phyloP scores from a whole-genome alignment of 306 rosid species.

The Inga laurina region DNA sequence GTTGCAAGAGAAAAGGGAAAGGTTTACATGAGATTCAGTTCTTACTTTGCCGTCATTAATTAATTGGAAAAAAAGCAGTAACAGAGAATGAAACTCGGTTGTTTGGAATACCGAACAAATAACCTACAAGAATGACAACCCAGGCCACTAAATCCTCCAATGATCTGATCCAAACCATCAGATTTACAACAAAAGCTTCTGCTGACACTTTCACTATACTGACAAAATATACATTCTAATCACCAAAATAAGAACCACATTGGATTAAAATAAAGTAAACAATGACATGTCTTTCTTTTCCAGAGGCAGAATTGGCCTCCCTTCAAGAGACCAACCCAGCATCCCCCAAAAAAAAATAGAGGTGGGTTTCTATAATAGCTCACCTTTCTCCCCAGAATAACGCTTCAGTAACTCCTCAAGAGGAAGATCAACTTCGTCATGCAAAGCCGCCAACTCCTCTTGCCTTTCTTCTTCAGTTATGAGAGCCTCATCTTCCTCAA shows the following conservation, averaged over 20 bases:
- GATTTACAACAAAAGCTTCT: not conserved
- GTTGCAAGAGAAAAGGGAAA: not conserved
- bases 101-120: not conserved
- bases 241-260: constrained; percentile 13
- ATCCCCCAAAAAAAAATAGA: not conserved
- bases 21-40: not conserved
- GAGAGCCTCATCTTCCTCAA: constrained; percentile 89
- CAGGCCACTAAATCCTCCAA: constrained; percentile 17
- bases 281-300: constrained; percentile 3
- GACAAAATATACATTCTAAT: not conserved
- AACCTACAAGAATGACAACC: not conserved
- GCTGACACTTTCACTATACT: not conserved
- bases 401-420: constrained; percentile 88
- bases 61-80: not conserved
- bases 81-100: not conserved
- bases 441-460: constrained; percentile 89
- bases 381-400: constrained; percentile 59
- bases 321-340: constrained; percentile 11
- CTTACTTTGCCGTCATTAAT: not conserved
- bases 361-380: constrained; percentile 3
- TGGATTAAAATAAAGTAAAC: constrained; percentile 8
- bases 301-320: constrained; percentile 29
- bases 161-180: constrained; percentile 10
- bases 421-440: constrained; percentile 84
- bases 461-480: constrained; percentile 80